These are phyloP conservation scores for Puccinia triticina DNA, from an alignment of 1,284 basidiomycete genomes.

Conservation along the genomic window DNA sequence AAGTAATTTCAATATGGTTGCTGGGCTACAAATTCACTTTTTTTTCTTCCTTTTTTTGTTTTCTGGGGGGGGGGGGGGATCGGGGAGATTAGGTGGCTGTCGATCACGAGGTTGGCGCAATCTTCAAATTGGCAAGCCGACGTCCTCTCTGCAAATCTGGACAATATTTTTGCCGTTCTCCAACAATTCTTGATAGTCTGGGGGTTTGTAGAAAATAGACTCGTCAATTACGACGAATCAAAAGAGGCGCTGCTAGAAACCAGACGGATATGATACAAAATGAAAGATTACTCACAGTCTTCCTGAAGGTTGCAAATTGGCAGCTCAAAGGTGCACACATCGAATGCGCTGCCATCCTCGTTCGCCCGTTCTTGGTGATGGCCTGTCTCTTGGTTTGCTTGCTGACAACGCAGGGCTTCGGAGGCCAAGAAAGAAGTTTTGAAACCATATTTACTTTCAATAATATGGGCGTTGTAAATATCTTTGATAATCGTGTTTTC, in stretches of 20 bases:
- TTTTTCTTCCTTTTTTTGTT: no score
- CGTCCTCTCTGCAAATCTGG: background rate
- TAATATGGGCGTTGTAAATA: conserved; percentile 41
- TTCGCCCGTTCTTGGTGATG: background rate
- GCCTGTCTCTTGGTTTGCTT: background rate
- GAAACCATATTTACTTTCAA: conserved; percentile 48
- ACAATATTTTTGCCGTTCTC: background rate
- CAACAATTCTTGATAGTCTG: conserved; percentile 1
- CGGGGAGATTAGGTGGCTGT: no score
- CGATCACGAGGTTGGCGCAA: no score
- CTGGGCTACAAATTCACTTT: no score
- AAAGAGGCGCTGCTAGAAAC: no score
- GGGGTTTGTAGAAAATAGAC: no score
- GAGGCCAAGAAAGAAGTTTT: conserved; percentile 30
- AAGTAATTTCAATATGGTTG: no score
- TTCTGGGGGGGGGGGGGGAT: no score
- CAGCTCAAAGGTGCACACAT: conserved; percentile 46
- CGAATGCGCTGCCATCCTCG: background rate
- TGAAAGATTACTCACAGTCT: conserved; percentile 16
- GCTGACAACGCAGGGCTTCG: conserved; percentile 41
- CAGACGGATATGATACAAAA: no score
- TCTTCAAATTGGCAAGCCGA: conserved; percentile 2
- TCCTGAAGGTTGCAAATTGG: conserved; percentile 45
- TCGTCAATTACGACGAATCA: no score
- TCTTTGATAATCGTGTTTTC: conserved; percentile 37